These are phyloP conservation scores for Penicillium polonicum DNA, from an alignment of 2,329 filamentous ascomycete species.

Conservation along the genomic window DNA sequence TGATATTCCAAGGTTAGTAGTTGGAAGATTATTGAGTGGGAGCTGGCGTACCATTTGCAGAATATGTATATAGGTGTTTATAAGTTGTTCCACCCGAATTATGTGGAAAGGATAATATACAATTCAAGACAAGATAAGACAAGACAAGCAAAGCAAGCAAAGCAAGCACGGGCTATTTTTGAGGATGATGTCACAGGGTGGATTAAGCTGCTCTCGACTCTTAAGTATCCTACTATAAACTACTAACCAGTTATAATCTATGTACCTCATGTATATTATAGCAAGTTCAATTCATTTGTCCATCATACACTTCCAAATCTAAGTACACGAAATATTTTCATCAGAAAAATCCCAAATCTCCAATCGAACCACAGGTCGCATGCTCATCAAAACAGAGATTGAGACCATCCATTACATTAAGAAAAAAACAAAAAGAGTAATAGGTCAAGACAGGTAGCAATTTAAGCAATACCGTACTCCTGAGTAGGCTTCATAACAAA, in stretches of 20 bases:
- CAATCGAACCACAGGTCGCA: not conserved
- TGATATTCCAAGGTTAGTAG: not conserved
- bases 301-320: not conserved
- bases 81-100: not conserved
- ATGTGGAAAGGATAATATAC: not conserved
- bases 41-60: conserved; percentile 2
- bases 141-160: not conserved
- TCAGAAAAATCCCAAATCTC: not conserved
- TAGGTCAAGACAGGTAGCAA: not conserved
- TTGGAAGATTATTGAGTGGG: not conserved
- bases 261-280: not conserved
- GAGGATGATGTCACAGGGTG: conserved; percentile 8
- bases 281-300: not conserved
- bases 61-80: not conserved
- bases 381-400: not conserved
- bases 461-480: conserved; percentile 10
- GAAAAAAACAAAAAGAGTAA: not conserved
- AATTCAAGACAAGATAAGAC: not conserved
- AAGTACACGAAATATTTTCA: conserved; percentile 2
- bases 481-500: conserved; percentile 9
- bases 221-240: too few species aligned
- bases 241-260: too few species aligned
- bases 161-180: not conserved
- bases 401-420: conserved; percentile 2
- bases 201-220: not conserved